Conservation (phyloP, 768 basidiomycete species). For the Naganishia friedmannii region DNA sequence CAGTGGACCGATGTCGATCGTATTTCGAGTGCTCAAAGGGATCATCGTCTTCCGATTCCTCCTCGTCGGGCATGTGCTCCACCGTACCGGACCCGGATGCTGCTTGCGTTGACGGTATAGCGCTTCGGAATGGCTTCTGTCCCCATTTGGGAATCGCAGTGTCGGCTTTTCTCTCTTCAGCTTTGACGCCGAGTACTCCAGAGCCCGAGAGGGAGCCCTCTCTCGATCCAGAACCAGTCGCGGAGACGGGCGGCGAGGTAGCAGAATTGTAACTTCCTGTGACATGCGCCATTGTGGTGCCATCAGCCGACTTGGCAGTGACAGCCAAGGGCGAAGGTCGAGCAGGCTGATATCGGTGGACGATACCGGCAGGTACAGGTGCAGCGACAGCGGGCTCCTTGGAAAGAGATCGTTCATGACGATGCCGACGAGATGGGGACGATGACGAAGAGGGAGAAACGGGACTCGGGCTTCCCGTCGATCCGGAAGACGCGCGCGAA, state of each 20-base stretch:
- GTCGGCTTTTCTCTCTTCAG: slow-evolving; percentile 22
- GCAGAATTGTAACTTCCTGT: not conserved
- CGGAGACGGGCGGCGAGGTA: slow-evolving; percentile 5
- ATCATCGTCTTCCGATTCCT: slow-evolving; percentile 21
- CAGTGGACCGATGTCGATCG: slow-evolving; percentile 17
- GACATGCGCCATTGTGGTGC: no score
- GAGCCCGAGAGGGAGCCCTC: slow-evolving; percentile 14
- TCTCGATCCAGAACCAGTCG: slow-evolving; percentile 7
- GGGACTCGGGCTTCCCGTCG: not conserved
- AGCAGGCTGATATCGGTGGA: slow-evolving; percentile 21
- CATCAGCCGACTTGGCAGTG: slow-evolving; percentile 15
- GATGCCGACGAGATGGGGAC: not conserved
- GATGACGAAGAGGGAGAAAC: not conserved
- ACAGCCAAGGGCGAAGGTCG: slow-evolving; percentile 19
- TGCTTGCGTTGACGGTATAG: slow-evolving; percentile 2
- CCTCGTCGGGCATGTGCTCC: not conserved
- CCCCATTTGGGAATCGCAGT: slow-evolving; percentile 25
- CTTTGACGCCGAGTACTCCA: slow-evolving; percentile 9
- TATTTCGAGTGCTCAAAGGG: slow-evolving; percentile 20
- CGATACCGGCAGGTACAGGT: not conserved
- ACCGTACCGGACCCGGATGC: not conserved
- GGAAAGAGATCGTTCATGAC: slow-evolving; percentile 9
- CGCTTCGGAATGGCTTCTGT: slow-evolving; percentile 25
- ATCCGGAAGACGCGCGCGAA: not conserved
- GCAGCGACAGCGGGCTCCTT: slow-evolving; percentile 10